These are phyloP conservation scores for Luffa aegyptiaca DNA, from an alignment of 306 rosid genomes.

Conservation along the genomic window DNA sequence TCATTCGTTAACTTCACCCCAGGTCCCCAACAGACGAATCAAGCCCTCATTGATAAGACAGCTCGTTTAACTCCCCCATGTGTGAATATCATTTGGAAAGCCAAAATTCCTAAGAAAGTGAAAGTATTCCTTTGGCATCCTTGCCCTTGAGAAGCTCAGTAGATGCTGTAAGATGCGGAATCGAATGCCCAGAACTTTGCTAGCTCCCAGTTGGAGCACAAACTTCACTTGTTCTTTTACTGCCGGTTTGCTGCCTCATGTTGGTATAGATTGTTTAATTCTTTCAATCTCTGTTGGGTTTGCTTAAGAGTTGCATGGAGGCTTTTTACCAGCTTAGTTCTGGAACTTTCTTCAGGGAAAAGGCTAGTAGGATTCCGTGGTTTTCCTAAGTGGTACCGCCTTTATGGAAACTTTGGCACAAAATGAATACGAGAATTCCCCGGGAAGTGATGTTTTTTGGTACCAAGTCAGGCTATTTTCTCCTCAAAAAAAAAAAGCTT, in stretches of 20 bases:
- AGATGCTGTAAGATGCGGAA: not conserved
- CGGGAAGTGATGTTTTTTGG: not conserved
- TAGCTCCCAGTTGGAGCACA: not conserved
- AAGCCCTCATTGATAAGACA: not conserved
- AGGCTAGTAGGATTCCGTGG: not conserved
- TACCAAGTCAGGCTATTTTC: not conserved
- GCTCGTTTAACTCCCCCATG: not conserved
- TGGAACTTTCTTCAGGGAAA: not conserved
- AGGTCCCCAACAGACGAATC: not conserved
- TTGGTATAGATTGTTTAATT: not conserved
- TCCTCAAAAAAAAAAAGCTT: no score
- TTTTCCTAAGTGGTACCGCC: no score
- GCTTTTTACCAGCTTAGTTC: not conserved
- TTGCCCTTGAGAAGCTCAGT: not conserved
- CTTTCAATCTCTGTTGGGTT: not conserved
- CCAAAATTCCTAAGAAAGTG: not conserved
- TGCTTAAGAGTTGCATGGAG: not conserved
- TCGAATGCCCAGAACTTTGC: not conserved
- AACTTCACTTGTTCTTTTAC: not conserved
- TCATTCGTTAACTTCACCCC: not conserved
- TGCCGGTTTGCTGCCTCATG: not conserved
- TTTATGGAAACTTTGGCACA: not conserved
- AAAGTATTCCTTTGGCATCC: not conserved
- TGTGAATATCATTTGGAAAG: not conserved
- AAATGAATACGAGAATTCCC: not conserved